Evolutionary conservation across 352 stramenopile genomes (phyloP).

Genomic region (Phytopythium chamaehyphon): DNA sequence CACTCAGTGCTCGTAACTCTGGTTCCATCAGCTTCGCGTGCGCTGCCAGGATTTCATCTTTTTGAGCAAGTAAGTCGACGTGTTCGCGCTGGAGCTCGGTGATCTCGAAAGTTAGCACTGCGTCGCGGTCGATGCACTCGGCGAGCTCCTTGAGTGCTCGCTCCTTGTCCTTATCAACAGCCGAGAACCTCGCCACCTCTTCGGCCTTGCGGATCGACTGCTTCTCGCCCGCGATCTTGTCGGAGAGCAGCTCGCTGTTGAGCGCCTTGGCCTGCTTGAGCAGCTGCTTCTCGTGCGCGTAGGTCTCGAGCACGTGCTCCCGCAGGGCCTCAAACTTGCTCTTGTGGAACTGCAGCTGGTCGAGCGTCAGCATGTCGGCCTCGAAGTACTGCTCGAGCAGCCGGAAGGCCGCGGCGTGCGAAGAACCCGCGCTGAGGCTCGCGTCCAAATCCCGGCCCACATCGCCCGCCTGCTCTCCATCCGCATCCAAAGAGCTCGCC

Average conservation of each 20-base stretch:
- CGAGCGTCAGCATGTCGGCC: conserved; percentile 75
- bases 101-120: conserved; percentile 84
- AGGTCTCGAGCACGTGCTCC: conserved; percentile 65
- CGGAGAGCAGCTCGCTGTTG: conserved; percentile 76
- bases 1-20: conserved; percentile 68
- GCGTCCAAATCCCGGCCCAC: conserved; percentile 10
- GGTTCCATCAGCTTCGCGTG: conserved; percentile 84
- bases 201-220: conserved; percentile 82
- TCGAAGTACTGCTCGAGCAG: conserved; percentile 84
- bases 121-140: conserved; percentile 74
- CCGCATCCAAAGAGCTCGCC: too few relatives aligned
- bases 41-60: conserved; percentile 70
- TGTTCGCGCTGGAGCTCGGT: conserved; percentile 83
- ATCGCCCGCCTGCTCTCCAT: conserved; percentile 5
- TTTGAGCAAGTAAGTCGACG: conserved; percentile 61
- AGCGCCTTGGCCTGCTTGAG: conserved; percentile 80
- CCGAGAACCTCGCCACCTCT: conserved; percentile 65
- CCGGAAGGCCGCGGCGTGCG: conserved; percentile 63
- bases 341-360: conserved; percentile 80
- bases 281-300: conserved; percentile 78
- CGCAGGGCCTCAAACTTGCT: conserved; percentile 73
- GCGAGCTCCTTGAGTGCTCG: conserved; percentile 70
- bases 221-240: conserved; percentile 88
- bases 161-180: conserved; percentile 80
- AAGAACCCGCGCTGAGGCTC: conserved; percentile 29